phyloP scores from a whole-genome alignment of 2,329 filamentous ascomycete species.

The Ophiostoma sp. region DNA sequence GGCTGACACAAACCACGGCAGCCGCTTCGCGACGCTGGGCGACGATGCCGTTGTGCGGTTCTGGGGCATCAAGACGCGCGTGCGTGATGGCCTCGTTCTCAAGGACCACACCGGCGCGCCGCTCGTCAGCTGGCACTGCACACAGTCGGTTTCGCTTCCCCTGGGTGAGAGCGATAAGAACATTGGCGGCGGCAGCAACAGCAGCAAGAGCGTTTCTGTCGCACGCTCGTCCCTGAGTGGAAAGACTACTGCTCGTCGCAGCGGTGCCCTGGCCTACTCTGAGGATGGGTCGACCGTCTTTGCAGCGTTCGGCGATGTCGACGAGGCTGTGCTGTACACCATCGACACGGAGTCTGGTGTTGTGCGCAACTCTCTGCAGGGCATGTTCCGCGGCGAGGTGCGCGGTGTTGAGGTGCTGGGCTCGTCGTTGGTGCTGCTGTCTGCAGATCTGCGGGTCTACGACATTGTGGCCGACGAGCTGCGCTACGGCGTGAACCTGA shows the following conservation, averaged over 20 bases:
- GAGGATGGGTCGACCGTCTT: slow-evolving; percentile 81
- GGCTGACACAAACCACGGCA: slow-evolving; percentile 56
- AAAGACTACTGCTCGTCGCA: slow-evolving; percentile 34
- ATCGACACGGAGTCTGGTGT: slow-evolving; percentile 66
- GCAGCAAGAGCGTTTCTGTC: neutral
- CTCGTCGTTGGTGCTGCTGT: slow-evolving; percentile 68
- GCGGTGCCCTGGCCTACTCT: slow-evolving; percentile 70
- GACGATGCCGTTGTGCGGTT: slow-evolving; percentile 71
- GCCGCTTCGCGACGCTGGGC: slow-evolving; percentile 79
- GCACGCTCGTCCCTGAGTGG: slow-evolving; percentile 26
- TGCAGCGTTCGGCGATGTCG: slow-evolving; percentile 53
- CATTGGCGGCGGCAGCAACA: neutral
- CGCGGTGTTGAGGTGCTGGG: slow-evolving; percentile 66
- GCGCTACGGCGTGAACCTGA: slow-evolving; percentile 58
- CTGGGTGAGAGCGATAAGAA: slow-evolving; percentile 14
- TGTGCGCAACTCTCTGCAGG: slow-evolving; percentile 61
- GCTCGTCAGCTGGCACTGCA: slow-evolving; percentile 69
- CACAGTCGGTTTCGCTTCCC: slow-evolving; percentile 48
- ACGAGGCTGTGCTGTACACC: slow-evolving; percentile 63
- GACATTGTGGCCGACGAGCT: slow-evolving; percentile 76
- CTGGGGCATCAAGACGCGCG: slow-evolving; percentile 70
- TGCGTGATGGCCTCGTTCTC: slow-evolving; percentile 61
- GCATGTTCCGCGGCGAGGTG: slow-evolving; percentile 60
- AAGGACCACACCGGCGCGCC: slow-evolving; percentile 51
- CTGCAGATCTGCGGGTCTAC: slow-evolving; percentile 69